Percentiles rank a stretch among this genome's conserved stretches.
Evolutionary conservation across 2,329 filamentous ascomycete genomes (phyloP).

Genomic region (Myriosclerotinia curreyana): DNA sequence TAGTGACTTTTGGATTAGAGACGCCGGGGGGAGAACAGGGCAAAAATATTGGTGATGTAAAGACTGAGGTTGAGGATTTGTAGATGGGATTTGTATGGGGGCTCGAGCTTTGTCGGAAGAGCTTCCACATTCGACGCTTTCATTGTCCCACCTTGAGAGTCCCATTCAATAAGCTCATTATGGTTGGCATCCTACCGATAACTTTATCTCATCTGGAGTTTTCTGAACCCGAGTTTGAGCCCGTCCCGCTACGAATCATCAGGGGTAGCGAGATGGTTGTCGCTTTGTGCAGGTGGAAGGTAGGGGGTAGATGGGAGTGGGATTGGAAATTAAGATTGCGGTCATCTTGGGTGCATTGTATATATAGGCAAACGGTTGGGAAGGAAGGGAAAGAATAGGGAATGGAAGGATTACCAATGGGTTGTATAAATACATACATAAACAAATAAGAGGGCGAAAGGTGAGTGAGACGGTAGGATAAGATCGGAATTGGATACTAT

Average conservation of each 20-base stretch:
- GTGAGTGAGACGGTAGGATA: background rate
- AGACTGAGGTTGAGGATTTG: conserved; percentile 25
- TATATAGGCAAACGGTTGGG: background rate
- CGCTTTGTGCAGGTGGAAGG: background rate
- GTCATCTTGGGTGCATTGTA: background rate
- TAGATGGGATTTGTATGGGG: conserved; percentile 6
- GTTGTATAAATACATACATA: background rate
- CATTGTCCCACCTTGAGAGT: background rate
- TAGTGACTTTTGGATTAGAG: conserved; percentile 70
- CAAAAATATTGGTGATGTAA: conserved; percentile 33
- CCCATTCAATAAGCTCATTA: background rate
- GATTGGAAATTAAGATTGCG: background rate
- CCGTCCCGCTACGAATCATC: background rate
- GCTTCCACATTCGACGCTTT: background rate
- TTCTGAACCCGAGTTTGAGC: too few relatives aligned
- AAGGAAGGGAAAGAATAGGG: background rate
- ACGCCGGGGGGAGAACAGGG: conserved; percentile 33
- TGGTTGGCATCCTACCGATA: background rate
- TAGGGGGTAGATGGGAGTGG: background rate
- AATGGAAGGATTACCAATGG: background rate
- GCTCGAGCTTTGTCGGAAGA: background rate
- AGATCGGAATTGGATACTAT: background rate
- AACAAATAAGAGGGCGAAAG: background rate
- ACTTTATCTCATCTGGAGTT: background rate
- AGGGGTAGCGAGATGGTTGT: background rate